Conservation (phyloP, 257 asterid species). For the Misopates orontium region DNA sequence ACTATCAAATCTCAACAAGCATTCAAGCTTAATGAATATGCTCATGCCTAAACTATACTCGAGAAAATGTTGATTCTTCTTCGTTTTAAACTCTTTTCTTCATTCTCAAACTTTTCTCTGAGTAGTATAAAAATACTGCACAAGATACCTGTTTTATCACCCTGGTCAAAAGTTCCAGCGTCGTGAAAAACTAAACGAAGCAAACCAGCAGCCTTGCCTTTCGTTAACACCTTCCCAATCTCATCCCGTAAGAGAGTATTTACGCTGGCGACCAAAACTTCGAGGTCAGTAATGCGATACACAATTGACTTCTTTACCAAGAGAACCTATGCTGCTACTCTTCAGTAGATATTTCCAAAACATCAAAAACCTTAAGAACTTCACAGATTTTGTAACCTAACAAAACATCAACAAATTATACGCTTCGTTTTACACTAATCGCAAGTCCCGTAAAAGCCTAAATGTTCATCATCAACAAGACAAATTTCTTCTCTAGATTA, state of each 20-base stretch:
- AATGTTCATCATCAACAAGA: background rate
- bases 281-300: slow-evolving; percentile 23
- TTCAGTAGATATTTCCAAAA: background rate
- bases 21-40: too few species aligned
- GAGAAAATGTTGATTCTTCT: too few species aligned
- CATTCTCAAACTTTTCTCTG: background rate
- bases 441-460: background rate
- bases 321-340: background rate
- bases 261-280: slow-evolving; percentile 42
- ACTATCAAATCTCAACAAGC: too few species aligned
- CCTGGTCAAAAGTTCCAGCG: slow-evolving; percentile 85
- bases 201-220: slow-evolving; percentile 80
- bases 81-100: background rate
- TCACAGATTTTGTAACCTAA: background rate
- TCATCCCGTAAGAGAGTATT: slow-evolving; percentile 54
- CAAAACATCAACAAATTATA: background rate
- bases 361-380: background rate
- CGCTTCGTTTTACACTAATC: background rate
- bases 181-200: slow-evolving; percentile 96
- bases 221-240: slow-evolving; percentile 63
- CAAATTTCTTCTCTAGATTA: background rate
- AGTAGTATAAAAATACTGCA: slow-evolving; percentile 13
- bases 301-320: background rate
- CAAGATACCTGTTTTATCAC: slow-evolving; percentile 53
- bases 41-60: too few species aligned